Evolutionary conservation across 116 monocot species (phyloP), one percentile per base, ranked within the genome.

Genomic region (Zostera marina): DNA sequence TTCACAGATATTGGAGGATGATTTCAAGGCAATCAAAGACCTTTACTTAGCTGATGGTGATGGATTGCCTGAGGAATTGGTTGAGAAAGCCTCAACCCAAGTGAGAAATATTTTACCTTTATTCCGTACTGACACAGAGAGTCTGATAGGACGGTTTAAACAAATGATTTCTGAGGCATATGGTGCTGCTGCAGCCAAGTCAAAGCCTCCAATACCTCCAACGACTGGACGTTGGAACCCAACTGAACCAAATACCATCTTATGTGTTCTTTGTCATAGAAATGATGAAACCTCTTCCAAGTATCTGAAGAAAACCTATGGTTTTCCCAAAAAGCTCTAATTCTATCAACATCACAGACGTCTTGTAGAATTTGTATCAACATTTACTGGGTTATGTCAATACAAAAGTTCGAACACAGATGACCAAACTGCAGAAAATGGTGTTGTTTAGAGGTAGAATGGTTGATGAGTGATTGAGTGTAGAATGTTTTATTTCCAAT

Each of bases 221-320:
- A 88, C 89, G 13, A 68, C 89, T 0, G 89, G 89, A 2, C 75
- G 78, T 45, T 96, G 96, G 96, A 96, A 75, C 67, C 81, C 89
- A 0, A 68, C 70, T 22, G 96, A 96, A 16, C 66, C 89, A 14
- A 96, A 96, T 59, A 96, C 96, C 12, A 44, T 96, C 20, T 55
- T 96, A 42, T 68, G 89, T 26, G 78, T 96, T 65, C 62, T 96
- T n/a, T 96, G 96, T 58, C 71, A 96, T 59, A 58, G 96, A 47
- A 72, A 85, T 47, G 96, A 96, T 46, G 85, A 88, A 46, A 56
- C 72, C 41, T 85, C 96, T 41, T 75, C 89, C 3, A 85, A 68
- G 53, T 96, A 82, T 62, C 72, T 96, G 2, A 96, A 96, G 82
- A 96, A 89, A 76, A 85, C 79, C 12, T 96, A 96, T 42, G 74